These are phyloP conservation scores for Colletotrichum godetiae DNA, from an alignment of 2,329 filamentous ascomycete species.

Conservation along the genomic window DNA sequence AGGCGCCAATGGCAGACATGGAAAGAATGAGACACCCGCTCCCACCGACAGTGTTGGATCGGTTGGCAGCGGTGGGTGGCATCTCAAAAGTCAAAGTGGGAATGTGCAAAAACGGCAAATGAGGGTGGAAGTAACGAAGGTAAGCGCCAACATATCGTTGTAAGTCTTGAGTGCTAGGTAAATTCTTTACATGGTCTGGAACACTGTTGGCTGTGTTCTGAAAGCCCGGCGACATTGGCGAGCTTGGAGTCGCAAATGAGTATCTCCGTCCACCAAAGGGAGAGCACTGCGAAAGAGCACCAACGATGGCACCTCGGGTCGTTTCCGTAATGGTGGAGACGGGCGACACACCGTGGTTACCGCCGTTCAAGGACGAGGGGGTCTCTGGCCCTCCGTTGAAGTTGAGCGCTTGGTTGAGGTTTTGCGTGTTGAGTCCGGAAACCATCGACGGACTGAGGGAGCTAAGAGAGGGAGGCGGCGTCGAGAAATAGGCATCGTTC, in stretches of 20 bases:
- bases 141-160: conserved; percentile 93
- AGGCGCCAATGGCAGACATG: conserved; percentile 78
- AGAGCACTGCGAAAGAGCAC: conserved; percentile 67
- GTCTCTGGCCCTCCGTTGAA: conserved; percentile 76
- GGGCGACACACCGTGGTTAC: conserved; percentile 67
- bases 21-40: conserved; percentile 88
- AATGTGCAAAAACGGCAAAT: conserved; percentile 93
- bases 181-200: conserved; percentile 63
- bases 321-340: conserved; percentile 74
- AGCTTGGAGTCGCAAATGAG: conserved; percentile 66
- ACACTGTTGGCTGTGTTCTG: conserved; percentile 60
- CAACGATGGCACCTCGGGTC: conserved; percentile 71
- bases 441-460: conserved; percentile 79
- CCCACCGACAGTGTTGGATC: conserved; percentile 74
- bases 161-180: conserved; percentile 86
- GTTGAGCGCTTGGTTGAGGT: conserved; percentile 73
- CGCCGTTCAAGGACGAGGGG: conserved; percentile 77
- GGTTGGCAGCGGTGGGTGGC: conserved; percentile 70
- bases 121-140: conserved; percentile 91
- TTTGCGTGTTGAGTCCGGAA: conserved; percentile 69
- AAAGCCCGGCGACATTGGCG: conserved; percentile 65
- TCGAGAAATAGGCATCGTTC: conserved; percentile 82
- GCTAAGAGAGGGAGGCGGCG: conserved; percentile 79
- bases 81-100: conserved; percentile 92
- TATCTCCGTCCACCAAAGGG: conserved; percentile 73